Conservation (phyloP, 768 basidiomycete species). For the Sarcomyxa edulis region DNA sequence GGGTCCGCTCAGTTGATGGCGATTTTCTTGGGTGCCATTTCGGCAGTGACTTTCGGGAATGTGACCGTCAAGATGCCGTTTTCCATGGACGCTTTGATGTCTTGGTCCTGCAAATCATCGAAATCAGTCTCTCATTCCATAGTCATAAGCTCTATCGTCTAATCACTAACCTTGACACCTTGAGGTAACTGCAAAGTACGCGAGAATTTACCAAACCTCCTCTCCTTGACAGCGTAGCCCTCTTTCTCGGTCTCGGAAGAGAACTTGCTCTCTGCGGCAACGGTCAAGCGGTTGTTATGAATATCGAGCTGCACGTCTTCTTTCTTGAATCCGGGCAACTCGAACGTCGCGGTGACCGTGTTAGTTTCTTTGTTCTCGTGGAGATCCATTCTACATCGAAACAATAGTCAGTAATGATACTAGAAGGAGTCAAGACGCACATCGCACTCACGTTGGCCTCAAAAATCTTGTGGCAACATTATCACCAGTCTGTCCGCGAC, state of each 20-base stretch:
- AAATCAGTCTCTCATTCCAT: background rate
- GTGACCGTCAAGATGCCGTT: conserved; percentile 10
- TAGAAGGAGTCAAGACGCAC: too few relatives aligned
- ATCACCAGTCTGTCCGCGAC: too few relatives aligned
- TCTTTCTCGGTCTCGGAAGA: conserved; percentile 30
- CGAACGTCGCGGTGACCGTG: conserved; percentile 53
- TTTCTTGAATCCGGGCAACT: conserved; percentile 52
- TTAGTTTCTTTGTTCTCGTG: conserved; percentile 45
- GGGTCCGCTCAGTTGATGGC: too few relatives aligned
- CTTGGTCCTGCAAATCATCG: conserved; percentile 1
- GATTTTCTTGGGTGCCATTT: conserved; percentile 11
- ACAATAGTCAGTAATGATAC: too few relatives aligned
- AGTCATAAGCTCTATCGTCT: too few relatives aligned
- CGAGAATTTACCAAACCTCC: conserved; percentile 41
- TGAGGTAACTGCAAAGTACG: conserved; percentile 47
- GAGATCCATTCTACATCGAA: conserved; percentile 61
- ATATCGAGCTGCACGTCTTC: conserved; percentile 52
- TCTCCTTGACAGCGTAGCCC: conserved; percentile 44
- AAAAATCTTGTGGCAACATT: too few relatives aligned
- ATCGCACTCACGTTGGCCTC: too few relatives aligned
- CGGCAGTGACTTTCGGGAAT: conserved; percentile 11
- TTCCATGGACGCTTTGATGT: conserved; percentile 10
- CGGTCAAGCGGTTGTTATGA: conserved; percentile 41
- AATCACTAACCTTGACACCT: conserved; percentile 54
- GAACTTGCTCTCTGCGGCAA: conserved; percentile 44